phyloP scores from a whole-genome alignment of 345 rosid species.

The Salix koriyanagi region DNA sequence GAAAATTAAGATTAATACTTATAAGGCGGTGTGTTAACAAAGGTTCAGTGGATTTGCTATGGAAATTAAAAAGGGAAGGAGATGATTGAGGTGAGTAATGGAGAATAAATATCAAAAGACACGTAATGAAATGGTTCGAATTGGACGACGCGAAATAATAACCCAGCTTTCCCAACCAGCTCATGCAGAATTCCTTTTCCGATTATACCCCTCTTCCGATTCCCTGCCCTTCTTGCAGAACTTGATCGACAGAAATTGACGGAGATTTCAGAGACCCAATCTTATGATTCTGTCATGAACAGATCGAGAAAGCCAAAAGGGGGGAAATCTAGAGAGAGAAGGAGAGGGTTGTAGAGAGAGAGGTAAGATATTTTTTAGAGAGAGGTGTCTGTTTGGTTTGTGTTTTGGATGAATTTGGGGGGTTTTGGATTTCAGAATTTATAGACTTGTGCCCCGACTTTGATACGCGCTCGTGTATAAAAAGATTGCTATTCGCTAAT shows the following conservation, averaged over 20 bases:
- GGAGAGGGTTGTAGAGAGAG: too few species aligned
- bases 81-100: conserved; percentile 79
- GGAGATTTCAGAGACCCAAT: not conserved
- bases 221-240: not conserved
- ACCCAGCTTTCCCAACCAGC: conserved; percentile 85
- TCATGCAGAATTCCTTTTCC: conserved; percentile 63
- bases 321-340: too few species aligned
- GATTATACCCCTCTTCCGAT: conserved; percentile 8
- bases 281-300: not conserved
- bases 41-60: conserved; percentile 46
- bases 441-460: not conserved
- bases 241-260: not conserved
- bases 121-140: conserved; percentile 71
- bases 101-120: conserved; percentile 70
- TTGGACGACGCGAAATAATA: conserved; percentile 39
- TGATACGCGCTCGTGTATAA: not conserved
- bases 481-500: not conserved
- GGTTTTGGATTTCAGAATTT: not conserved
- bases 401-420: not conserved
- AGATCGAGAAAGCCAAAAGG: not conserved
- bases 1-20: not conserved
- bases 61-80: conserved; percentile 42
- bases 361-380: not conserved
- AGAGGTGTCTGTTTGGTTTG: not conserved
- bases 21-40: conserved; percentile 14